These are phyloP conservation scores for Terfezia boudieri DNA, from an alignment of 495 filamentous ascomycete species.

Conservation along the genomic window DNA sequence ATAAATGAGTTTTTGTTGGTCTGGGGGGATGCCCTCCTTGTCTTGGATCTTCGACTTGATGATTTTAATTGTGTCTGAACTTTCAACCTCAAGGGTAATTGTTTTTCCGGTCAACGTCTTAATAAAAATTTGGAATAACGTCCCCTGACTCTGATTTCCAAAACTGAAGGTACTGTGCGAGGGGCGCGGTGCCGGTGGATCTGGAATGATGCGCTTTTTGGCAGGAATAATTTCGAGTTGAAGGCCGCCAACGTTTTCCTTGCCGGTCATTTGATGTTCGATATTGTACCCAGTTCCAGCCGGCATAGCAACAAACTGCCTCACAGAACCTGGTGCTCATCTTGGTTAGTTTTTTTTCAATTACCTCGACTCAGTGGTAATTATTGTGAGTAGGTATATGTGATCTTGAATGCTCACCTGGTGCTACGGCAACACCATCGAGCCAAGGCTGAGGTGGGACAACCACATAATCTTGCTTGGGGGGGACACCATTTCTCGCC, in stretches of 20 bases:
- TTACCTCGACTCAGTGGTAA: slow-evolving; percentile 8
- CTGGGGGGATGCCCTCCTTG: slow-evolving; percentile 7
- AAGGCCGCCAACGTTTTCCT: slow-evolving; percentile 25
- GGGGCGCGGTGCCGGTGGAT: no score
- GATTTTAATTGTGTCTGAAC: slow-evolving; percentile 7
- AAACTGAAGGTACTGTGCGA: no score
- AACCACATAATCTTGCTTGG: slow-evolving; percentile 28
- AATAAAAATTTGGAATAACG: slow-evolving; percentile 5
- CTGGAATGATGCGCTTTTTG: background rate
- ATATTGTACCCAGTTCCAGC: slow-evolving; percentile 26
- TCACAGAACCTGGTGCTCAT: slow-evolving; percentile 12
- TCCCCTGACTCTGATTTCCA: no score
- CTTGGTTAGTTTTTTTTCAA: background rate
- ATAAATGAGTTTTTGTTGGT: slow-evolving; percentile 3
- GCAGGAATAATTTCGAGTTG: slow-evolving; percentile 27
- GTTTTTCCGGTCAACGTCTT: slow-evolving; percentile 17
- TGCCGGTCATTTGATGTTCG: slow-evolving; percentile 27
- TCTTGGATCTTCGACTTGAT: slow-evolving; percentile 13
- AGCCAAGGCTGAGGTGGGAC: slow-evolving; percentile 26
- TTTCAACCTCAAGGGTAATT: background rate
- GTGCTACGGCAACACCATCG: slow-evolving; percentile 23
- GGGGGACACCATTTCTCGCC: background rate
- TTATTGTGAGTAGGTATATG: slow-evolving; percentile 8
- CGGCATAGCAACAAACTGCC: slow-evolving; percentile 26
- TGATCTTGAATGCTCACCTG: background rate